Conservation (phyloP, 331 rosid genomes). For the Phaseolus coccineus region DNA sequence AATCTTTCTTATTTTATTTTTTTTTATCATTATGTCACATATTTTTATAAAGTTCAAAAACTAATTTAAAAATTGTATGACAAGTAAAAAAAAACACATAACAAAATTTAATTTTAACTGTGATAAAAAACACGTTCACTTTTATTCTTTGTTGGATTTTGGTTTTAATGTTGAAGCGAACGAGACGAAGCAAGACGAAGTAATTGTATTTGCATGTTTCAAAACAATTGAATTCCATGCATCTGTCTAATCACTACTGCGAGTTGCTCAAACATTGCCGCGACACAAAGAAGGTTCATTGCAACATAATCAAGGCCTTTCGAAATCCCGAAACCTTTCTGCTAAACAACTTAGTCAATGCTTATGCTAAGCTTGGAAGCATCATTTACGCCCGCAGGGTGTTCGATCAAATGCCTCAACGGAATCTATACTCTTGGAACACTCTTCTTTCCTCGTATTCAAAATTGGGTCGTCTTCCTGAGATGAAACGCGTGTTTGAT, state of each 20-base stretch:
- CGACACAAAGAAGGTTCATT: constrained; percentile 68
- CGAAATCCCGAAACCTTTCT: constrained; percentile 64
- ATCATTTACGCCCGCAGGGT: constrained; percentile 58
- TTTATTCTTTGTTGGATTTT: neutral
- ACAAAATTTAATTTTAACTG: too few relatives aligned
- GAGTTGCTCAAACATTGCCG: constrained; percentile 58
- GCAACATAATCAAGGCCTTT: constrained; percentile 58
- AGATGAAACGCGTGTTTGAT: constrained; percentile 62
- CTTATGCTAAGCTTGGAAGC: constrained; percentile 61
- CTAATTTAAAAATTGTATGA: too few relatives aligned
- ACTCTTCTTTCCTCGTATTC: constrained; percentile 65
- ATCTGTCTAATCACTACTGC: constrained; percentile 57
- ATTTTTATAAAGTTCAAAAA: too few relatives aligned
- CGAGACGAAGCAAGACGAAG: neutral
- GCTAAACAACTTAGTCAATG: constrained; percentile 54
- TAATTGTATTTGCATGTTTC: neutral
- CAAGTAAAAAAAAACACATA: too few relatives aligned
- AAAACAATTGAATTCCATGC: constrained; percentile 42
- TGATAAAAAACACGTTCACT: too few relatives aligned
- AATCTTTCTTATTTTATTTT: too few relatives aligned
- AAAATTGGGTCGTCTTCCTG: constrained; percentile 52
- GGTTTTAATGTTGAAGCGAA: neutral
- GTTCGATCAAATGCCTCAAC: constrained; percentile 69
- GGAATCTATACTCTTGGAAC: constrained; percentile 73
- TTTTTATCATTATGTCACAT: too few relatives aligned